Conservation (phyloP, 768 basidiomycete genomes). For the Lactifluus piperatus region DNA sequence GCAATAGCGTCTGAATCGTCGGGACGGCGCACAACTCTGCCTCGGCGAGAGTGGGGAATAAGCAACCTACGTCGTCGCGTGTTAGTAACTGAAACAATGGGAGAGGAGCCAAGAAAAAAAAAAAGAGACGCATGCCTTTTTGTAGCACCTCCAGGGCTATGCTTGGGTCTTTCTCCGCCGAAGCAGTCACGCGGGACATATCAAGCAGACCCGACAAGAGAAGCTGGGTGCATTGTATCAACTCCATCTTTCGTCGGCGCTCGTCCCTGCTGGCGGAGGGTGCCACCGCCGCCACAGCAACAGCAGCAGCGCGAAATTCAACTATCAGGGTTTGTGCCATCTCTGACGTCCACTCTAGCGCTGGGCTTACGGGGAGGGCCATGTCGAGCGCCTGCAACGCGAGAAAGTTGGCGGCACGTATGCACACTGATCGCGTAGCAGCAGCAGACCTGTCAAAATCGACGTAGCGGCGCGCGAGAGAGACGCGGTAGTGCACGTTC, state of each 20-base stretch:
- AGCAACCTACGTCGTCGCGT: background rate
- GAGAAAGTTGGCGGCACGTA: constrained; percentile 68
- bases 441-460: constrained; percentile 57
- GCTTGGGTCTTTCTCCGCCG: background rate
- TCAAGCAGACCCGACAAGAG: constrained; percentile 21
- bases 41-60: constrained; percentile 5
- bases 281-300: background rate
- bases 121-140: background rate
- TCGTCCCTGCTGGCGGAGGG: background rate
- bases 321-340: constrained; percentile 45
- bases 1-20: constrained; percentile 6
- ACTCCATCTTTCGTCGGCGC: constrained; percentile 18
- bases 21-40: constrained; percentile 3
- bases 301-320: constrained; percentile 39
- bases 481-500: constrained; percentile 43
- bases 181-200: constrained; percentile 33
- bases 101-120: too few relatives aligned
- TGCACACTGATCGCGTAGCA: constrained; percentile 55
- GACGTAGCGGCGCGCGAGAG: constrained; percentile 60
- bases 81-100: background rate
- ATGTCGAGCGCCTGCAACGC: constrained; percentile 52
- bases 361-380: constrained; percentile 38
- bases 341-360: constrained; percentile 56
- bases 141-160: constrained; percentile 2
- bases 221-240: constrained; percentile 8